Evolutionary conservation across 2,329 filamentous ascomycete species (phyloP).

Genomic region (Mycosphaerella sp.): DNA sequence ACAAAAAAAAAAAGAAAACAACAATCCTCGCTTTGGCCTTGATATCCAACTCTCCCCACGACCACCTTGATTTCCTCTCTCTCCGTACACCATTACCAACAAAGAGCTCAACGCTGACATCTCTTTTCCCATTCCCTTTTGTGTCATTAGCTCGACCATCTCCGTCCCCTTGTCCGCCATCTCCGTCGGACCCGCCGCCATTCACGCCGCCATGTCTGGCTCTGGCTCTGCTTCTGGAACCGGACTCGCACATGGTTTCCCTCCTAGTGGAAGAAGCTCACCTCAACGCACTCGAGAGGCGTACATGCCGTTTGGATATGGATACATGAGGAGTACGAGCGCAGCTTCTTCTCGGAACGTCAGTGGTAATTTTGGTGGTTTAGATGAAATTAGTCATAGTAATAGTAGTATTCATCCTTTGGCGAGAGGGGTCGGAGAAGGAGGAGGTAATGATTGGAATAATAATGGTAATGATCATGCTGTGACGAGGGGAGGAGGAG

Average conservation of each 20-base stretch:
- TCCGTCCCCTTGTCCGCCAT: background rate
- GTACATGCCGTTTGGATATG: slow-evolving; percentile 34
- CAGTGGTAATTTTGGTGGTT: slow-evolving; percentile 21
- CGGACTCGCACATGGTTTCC: background rate
- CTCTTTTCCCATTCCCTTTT: background rate
- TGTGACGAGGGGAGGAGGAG: slow-evolving; percentile 1
- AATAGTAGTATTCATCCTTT: slow-evolving; percentile 16
- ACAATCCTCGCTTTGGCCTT: too few relatives aligned
- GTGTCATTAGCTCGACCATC: background rate
- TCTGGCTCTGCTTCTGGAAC: too few relatives aligned
- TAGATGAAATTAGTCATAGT: background rate
- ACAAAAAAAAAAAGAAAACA: too few relatives aligned
- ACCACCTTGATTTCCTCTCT: background rate
- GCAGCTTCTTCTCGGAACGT: slow-evolving; percentile 11
- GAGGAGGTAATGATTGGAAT: too few relatives aligned
- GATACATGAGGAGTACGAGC: slow-evolving; percentile 28
- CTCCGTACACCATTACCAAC: background rate
- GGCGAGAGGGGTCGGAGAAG: slow-evolving; percentile 14
- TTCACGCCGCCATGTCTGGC: too few relatives aligned
- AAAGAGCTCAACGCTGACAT: background rate
- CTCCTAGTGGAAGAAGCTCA: slow-evolving; percentile 21
- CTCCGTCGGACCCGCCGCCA: too few relatives aligned
- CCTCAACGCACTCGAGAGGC: slow-evolving; percentile 28
- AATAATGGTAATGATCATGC: too few relatives aligned
- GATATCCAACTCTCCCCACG: too few relatives aligned